phyloP scores from a whole-genome alignment of 768 basidiomycete genomes.

The Harrya chromipes region DNA sequence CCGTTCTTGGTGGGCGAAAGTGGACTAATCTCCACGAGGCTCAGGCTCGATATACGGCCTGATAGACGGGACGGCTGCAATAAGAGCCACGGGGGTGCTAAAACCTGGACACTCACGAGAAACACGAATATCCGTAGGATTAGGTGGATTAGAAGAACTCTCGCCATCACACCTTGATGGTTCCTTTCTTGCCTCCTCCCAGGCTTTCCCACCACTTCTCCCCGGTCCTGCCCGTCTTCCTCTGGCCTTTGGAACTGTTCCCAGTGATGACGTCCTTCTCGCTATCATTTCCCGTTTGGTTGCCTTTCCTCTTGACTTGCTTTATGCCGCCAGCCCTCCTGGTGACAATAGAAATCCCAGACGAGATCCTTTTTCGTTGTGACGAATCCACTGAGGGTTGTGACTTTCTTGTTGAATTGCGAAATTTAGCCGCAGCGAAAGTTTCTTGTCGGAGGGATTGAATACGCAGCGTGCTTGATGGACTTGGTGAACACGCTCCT shows the following conservation, averaged over 20 bases:
- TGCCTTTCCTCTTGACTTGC: slow-evolving; percentile 10
- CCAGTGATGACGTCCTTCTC: slow-evolving; percentile 7
- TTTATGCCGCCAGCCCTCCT: slow-evolving; percentile 23
- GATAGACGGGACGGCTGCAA: too few species aligned
- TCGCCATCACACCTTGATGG: slow-evolving; percentile 4
- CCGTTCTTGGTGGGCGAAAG: too few species aligned
- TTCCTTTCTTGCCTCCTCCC: slow-evolving; percentile 13
- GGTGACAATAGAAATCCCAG: slow-evolving; percentile 53
- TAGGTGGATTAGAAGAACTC: too few species aligned
- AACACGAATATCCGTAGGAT: too few species aligned
- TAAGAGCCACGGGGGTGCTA: too few species aligned
- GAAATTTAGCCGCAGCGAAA: background rate
- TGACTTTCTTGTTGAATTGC: background rate
- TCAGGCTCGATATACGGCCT: too few species aligned
- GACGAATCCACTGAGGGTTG: background rate
- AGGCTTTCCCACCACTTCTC: slow-evolving; percentile 49
- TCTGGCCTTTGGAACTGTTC: background rate
- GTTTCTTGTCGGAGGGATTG: background rate
- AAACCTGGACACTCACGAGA: too few species aligned
- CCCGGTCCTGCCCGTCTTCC: background rate
- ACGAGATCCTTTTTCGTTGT: slow-evolving; percentile 56
- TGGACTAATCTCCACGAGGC: too few species aligned
- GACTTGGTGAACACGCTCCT: background rate
- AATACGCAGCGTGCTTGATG: background rate
- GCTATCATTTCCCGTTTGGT: background rate